Conservation (phyloP, 108 stramenopile species). For the Mayamaea pseudoterrestris region DNA sequence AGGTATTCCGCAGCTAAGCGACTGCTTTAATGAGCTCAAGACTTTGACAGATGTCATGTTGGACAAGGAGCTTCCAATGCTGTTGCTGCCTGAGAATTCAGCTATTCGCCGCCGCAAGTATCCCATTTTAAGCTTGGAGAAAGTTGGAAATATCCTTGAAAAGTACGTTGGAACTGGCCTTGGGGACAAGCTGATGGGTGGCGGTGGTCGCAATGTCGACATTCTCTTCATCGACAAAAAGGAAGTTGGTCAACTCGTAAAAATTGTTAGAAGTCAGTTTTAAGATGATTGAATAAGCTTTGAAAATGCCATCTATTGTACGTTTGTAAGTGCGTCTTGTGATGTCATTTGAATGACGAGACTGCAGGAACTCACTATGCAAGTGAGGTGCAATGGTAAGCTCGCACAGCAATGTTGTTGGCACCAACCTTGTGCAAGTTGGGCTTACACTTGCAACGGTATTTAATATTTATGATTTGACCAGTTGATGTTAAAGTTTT, state of each 20-base stretch:
- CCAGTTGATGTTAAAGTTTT: no score
- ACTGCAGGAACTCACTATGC: no score
- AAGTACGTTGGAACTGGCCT: slow-evolving; percentile 61
- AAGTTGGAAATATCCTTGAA: slow-evolving; percentile 49
- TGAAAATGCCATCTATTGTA: no score
- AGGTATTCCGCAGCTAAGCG: slow-evolving; percentile 73
- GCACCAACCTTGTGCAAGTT: no score
- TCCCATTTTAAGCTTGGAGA: slow-evolving; percentile 73
- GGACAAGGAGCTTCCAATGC: slow-evolving; percentile 63
- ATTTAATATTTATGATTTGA: no score
- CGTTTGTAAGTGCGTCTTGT: no score
- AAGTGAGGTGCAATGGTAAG: no score
- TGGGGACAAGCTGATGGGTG: slow-evolving; percentile 32
- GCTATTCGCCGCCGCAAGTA: slow-evolving; percentile 60
- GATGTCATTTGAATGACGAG: no score
- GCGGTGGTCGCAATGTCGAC: slow-evolving; percentile 11
- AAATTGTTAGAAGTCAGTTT: slow-evolving; percentile 54
- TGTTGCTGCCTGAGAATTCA: slow-evolving; percentile 58
- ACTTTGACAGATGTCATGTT: slow-evolving; percentile 62
- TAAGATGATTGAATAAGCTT: no score
- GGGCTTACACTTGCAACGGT: no score
- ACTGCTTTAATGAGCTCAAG: slow-evolving; percentile 79
- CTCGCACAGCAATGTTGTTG: no score
- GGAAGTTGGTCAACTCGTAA: slow-evolving; percentile 58
- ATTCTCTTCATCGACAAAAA: slow-evolving; percentile 82